A percentile compares a stretch with the other conserved stretches of the same genome.
These are phyloP conservation scores for Phytophthora pistaciae DNA, from an alignment of 352 stramenopile genomes.

Conservation along the genomic window DNA sequence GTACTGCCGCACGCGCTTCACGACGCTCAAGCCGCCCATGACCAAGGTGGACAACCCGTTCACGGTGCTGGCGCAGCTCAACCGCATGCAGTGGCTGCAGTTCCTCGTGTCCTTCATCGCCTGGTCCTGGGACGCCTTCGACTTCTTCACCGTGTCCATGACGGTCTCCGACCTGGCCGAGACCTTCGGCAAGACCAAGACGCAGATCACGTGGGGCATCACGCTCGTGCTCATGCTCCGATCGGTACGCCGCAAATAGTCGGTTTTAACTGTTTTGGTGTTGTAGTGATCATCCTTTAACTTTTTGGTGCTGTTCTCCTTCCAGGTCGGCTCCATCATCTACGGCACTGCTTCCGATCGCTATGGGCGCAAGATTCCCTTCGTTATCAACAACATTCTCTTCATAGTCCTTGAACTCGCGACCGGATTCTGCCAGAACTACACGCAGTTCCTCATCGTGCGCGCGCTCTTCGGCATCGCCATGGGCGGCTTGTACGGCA, in stretches of 20 bases:
- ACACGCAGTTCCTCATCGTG: slow-evolving; percentile 46
- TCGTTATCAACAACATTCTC: slow-evolving; percentile 54
- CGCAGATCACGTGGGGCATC: slow-evolving; percentile 67
- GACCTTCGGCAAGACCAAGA: slow-evolving; percentile 52
- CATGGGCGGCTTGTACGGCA: slow-evolving; percentile 65
- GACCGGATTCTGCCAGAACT: slow-evolving; percentile 52
- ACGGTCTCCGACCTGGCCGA: slow-evolving; percentile 59
- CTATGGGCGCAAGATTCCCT: slow-evolving; percentile 52
- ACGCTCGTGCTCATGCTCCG: slow-evolving; percentile 65
- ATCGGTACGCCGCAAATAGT: slow-evolving; percentile 10
- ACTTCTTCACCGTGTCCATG: slow-evolving; percentile 70
- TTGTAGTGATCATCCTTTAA: neutral
- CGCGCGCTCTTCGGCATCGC: slow-evolving; percentile 50
- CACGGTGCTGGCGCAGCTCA: slow-evolving; percentile 34
- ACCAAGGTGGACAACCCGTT: slow-evolving; percentile 39
- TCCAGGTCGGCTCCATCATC: slow-evolving; percentile 40
- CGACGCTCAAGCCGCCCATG: slow-evolving; percentile 53
- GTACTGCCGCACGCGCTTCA: slow-evolving; percentile 49
- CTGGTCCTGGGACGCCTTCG: slow-evolving; percentile 66
- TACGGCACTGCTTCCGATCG: slow-evolving; percentile 59
- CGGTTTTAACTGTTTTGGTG: neutral
- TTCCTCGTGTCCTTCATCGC: slow-evolving; percentile 48
- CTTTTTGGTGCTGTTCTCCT: neutral
- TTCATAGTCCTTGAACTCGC: slow-evolving; percentile 53
- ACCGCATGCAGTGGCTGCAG: slow-evolving; percentile 51